Evolutionary conservation across 2,329 filamentous ascomycete genomes (phyloP).

Genomic region (Talaromyces sp.): DNA sequence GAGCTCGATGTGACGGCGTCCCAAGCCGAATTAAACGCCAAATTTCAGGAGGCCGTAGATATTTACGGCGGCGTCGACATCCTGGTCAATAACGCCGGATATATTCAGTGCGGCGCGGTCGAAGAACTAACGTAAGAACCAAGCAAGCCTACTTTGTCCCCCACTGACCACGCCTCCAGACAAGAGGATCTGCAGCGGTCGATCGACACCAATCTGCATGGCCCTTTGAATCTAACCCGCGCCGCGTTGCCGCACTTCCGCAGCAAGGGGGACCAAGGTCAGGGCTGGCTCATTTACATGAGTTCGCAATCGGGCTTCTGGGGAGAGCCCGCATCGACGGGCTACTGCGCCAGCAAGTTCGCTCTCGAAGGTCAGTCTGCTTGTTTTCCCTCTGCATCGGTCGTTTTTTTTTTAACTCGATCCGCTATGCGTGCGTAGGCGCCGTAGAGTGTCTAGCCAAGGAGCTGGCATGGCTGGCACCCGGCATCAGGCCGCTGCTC

Average conservation of each 20-base stretch:
- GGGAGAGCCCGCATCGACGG: neutral
- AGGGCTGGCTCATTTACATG: neutral
- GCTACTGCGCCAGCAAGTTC: neutral
- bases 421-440: neutral
- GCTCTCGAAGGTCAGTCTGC: neutral
- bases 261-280: neutral
- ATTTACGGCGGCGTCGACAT: constrained; percentile 11
- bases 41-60: neutral
- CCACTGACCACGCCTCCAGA: neutral
- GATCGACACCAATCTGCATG: neutral
- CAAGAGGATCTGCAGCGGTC: neutral
- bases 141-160: too few relatives aligned
- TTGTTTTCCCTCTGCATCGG: neutral
- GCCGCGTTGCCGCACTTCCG: neutral
- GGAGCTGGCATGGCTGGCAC: neutral
- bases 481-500: neutral
- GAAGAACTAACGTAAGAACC: constrained; percentile 10
- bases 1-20: neutral
- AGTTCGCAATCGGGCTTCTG: neutral
- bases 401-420: too few relatives aligned
- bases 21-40: neutral
- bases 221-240: neutral
- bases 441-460: neutral
- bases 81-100: constrained; percentile 12
- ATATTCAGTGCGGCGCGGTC: constrained; percentile 8